phyloP scores from a whole-genome alignment of 2,329 filamentous ascomycete species.

The Fusarium bactridioides region DNA sequence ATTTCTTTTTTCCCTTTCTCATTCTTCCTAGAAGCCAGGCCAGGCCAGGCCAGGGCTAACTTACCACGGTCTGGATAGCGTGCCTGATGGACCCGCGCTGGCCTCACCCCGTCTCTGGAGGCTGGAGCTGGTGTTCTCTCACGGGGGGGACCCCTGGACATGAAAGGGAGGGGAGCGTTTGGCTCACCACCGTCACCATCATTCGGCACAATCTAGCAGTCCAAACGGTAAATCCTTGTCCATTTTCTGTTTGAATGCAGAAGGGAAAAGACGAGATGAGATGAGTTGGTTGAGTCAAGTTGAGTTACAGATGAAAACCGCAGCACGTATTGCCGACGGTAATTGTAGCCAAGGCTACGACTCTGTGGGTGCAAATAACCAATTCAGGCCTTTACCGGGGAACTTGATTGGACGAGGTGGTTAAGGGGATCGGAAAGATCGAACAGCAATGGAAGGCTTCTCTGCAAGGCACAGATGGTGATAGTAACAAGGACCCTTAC shows the following conservation, averaged over 20 bases:
- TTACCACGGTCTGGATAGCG: background rate
- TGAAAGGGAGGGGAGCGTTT: conserved; percentile 17
- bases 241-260: background rate
- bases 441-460: conserved; percentile 32
- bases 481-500: conserved; percentile 3
- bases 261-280: background rate
- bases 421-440: conserved; percentile 15
- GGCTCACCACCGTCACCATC: conserved; percentile 35
- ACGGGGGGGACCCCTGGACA: conserved; percentile 21
- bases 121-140: background rate
- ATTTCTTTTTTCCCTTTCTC: background rate
- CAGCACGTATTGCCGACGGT: background rate
- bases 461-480: conserved; percentile 28
- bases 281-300: background rate
- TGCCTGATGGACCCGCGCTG: conserved; percentile 22
- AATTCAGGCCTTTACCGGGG: conserved; percentile 4
- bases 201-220: conserved; percentile 30
- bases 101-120: conserved; percentile 15
- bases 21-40: background rate
- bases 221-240: conserved; percentile 13
- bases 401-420: conserved; percentile 7
- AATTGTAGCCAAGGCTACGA: background rate
- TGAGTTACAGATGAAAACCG: conserved; percentile 7
- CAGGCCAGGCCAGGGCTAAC: background rate
- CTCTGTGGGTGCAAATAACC: background rate